These are phyloP conservation scores for Cnidoscolus chayamansa DNA, from an alignment of 441 rosid species.

Conservation along the genomic window DNA sequence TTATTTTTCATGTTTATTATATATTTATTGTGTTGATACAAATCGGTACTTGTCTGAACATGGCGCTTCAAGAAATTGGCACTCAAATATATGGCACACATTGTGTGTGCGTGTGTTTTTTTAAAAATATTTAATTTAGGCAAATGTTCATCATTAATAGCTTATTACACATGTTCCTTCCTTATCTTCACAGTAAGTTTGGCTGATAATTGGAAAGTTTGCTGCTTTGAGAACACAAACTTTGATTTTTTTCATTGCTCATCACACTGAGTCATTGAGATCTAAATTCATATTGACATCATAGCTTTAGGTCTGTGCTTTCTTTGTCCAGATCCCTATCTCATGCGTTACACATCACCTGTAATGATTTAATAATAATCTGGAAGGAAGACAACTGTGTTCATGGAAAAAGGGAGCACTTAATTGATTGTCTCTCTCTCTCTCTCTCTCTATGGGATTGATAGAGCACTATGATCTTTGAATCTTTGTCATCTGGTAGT, in stretches of 20 bases:
- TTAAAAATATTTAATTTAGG: neutral
- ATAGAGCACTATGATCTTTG: no score
- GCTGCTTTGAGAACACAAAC: no score
- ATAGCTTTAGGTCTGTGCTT: no score
- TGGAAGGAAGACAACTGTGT: neutral
- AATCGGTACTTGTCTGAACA: neutral
- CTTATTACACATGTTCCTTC: neutral
- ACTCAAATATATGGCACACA: neutral
- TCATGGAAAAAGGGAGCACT: neutral
- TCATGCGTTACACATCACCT: neutral
- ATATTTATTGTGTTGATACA: neutral
- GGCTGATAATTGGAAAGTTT: neutral
- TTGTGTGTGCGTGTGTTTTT: neutral
- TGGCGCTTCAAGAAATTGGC: neutral
- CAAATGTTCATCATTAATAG: constrained; percentile 4
- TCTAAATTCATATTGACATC: no score
- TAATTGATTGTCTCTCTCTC: neutral
- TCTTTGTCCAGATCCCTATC: no score
- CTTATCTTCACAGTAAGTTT: neutral
- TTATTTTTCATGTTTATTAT: neutral
- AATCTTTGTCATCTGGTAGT: no score
- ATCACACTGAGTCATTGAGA: no score
- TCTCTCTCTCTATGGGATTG: no score
- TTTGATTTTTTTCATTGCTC: no score
- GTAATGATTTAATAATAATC: neutral